Conservation (phyloP, 305 asterid species). For the Vinca major region DNA sequence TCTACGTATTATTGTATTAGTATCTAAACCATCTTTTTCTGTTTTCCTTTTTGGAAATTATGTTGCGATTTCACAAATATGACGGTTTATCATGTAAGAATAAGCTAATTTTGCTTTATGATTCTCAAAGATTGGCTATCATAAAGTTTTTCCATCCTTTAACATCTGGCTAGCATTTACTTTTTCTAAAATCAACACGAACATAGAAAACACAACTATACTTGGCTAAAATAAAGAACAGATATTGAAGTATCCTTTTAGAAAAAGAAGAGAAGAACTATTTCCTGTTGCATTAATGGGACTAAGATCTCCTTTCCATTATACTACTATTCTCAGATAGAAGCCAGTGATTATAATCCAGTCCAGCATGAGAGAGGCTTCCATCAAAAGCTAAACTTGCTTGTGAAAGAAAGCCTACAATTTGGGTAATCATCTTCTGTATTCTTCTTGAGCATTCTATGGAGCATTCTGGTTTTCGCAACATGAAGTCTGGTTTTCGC, state of each 20-base stretch:
- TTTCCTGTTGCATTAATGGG: constrained; percentile 8
- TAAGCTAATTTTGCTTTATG: background rate
- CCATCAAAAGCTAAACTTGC: constrained; percentile 70
- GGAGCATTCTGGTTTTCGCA: too few relatives aligned
- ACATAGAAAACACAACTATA: background rate
- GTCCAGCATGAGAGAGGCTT: constrained; percentile 78
- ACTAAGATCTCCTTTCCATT: constrained; percentile 19
- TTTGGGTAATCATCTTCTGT: constrained; percentile 50
- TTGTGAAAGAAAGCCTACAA: constrained; percentile 84
- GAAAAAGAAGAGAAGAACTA: background rate
- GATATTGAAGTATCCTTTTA: constrained; percentile 5
- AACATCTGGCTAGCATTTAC: background rate
- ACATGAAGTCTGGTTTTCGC: background rate
- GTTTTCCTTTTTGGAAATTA: background rate
- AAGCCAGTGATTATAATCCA: constrained; percentile 64
- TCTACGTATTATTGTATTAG: background rate
- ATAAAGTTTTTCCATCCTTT: background rate
- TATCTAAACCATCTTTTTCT: background rate
- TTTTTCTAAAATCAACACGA: background rate
- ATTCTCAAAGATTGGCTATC: background rate
- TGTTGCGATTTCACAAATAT: background rate
- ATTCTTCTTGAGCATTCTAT: background rate
- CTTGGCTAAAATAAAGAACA: background rate
- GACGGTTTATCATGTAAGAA: background rate
- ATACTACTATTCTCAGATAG: constrained; percentile 45